Base-by-base conservation (phyloP, 2,329 filamentous ascomycete species). In the Leptographium lundbergii region DNA sequence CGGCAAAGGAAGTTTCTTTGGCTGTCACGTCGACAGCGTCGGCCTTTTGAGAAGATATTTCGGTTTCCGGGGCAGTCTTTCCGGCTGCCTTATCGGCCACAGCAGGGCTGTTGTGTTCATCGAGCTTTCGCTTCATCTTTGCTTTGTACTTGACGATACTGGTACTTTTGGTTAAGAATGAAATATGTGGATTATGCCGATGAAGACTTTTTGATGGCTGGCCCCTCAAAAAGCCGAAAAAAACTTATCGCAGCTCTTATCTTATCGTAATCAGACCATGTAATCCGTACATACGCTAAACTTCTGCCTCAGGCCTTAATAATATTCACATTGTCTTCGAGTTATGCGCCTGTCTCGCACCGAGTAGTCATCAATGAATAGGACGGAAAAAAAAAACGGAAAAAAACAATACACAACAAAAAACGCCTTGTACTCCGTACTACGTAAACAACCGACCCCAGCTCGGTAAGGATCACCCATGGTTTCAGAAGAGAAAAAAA, bases 51-150 rank as follows among this genome's bases (percentile, higher is more conserved):
- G 25, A 29, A 14, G 24, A 4, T 1, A 24, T 22, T 25, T 39
- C 6, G 10, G 22, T 34, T 24, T 6, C n/a, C 9, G 53, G 22
- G 11, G 14, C 14, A 27, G 24, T 17, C 42, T 65, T 52, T 6
- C 36, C 24, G 11, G 24, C n/a, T 48, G 39, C 34, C 25, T 52
- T 36, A 48, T 73, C 68, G 19, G 68, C 63, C 17, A 66, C 64
- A 10, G 71, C 67, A 4, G 72, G 62, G 10, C 55, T 55, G 27
- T 65, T 61, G 54, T 60, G 61, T 17, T 78, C 74, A 63, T 83
- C 76, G 63, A 84, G 74, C 72, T 86, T 86, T 61, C 82, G 76
- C 71, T 85, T 86, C 80, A 83, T 82, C 10, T 58, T 64, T 25
- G n/a, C 25, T 4, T 11, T 29, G 47, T 6, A 54, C 17, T 13